Percentiles rank a stretch among this genome's conserved stretches.
Evolutionary conservation across 2,329 filamentous ascomycete species (phyloP).

Genomic region (Fusarium torulosum): DNA sequence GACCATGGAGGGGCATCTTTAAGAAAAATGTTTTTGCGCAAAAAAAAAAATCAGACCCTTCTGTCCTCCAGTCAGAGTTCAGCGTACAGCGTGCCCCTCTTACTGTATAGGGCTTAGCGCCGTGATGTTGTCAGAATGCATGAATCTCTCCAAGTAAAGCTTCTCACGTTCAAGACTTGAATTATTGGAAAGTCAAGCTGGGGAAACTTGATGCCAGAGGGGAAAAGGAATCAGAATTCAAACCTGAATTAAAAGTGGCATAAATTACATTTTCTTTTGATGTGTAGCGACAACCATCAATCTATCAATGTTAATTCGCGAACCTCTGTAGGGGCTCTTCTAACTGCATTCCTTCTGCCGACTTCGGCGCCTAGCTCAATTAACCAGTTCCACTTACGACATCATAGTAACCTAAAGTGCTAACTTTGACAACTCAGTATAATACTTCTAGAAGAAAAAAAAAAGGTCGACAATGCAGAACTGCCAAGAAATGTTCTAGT

Average conservation of each 20-base stretch:
- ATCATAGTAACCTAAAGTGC: background rate
- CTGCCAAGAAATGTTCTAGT: background rate
- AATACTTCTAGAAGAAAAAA: constrained; percentile 21
- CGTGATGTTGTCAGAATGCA: background rate
- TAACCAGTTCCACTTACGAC: constrained; percentile 17
- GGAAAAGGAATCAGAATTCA: no score
- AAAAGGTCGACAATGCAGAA: background rate
- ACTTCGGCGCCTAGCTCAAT: constrained; percentile 13
- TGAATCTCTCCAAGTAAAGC: constrained; percentile 11
- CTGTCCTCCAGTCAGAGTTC: constrained; percentile 37
- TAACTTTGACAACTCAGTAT: background rate
- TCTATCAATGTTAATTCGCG: background rate
- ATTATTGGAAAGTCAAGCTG: background rate
- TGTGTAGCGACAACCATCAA: background rate
- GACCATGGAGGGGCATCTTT: constrained; percentile 44
- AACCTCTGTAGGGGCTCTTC: background rate
- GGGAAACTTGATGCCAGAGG: no score
- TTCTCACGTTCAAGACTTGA: background rate
- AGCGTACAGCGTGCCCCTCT: constrained; percentile 49
- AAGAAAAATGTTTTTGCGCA: constrained; percentile 43
- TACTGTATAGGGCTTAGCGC: constrained; percentile 49
- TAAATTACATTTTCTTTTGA: background rate
- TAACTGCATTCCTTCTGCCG: constrained; percentile 20
- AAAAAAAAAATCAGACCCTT: constrained; percentile 44
- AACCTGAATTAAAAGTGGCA: no score